Conservation (phyloP, 106 monocot species). For the Vanilla planifolia region DNA sequence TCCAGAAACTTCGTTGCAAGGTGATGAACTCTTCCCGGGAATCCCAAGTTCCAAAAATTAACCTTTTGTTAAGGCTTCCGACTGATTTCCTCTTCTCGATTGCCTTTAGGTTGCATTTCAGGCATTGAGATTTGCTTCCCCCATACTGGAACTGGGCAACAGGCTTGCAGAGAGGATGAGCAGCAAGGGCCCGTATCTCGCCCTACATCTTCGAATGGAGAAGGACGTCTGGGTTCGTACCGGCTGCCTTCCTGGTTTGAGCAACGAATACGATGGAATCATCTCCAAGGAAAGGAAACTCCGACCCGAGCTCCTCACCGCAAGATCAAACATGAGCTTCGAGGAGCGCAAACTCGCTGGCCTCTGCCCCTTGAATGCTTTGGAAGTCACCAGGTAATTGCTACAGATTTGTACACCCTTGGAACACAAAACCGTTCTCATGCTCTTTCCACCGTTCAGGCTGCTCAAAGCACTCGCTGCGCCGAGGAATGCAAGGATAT, state of each 20-base stretch:
- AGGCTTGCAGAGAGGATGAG: conserved; percentile 62
- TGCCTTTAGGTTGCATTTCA: conserved; percentile 69
- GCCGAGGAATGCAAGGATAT: conserved; percentile 57
- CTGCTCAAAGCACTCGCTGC: conserved; percentile 78
- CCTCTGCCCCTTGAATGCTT: conserved; percentile 69
- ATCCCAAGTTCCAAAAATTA: background rate
- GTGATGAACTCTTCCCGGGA: conserved; percentile 10
- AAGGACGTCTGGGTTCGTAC: conserved; percentile 94
- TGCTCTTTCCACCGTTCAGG: conserved; percentile 12
- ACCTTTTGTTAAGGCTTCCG: background rate
- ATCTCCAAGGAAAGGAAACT: conserved; percentile 57
- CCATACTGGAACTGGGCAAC: conserved; percentile 49
- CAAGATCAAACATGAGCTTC: conserved; percentile 74
- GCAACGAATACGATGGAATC: conserved; percentile 35
- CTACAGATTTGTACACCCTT: background rate
- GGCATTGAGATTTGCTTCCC: conserved; percentile 67
- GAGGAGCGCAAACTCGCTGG: conserved; percentile 84
- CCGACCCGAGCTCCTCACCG: conserved; percentile 76
- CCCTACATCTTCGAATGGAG: conserved; percentile 80
- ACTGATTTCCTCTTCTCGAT: background rate
- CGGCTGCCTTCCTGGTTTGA: conserved; percentile 77
- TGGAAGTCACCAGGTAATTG: conserved; percentile 69
- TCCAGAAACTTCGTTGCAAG: conserved; percentile 94
- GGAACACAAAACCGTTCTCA: background rate
- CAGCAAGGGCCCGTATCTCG: conserved; percentile 83